phyloP scores from a whole-genome alignment of 306 rosid genomes.

The Prosopis cineraria region DNA sequence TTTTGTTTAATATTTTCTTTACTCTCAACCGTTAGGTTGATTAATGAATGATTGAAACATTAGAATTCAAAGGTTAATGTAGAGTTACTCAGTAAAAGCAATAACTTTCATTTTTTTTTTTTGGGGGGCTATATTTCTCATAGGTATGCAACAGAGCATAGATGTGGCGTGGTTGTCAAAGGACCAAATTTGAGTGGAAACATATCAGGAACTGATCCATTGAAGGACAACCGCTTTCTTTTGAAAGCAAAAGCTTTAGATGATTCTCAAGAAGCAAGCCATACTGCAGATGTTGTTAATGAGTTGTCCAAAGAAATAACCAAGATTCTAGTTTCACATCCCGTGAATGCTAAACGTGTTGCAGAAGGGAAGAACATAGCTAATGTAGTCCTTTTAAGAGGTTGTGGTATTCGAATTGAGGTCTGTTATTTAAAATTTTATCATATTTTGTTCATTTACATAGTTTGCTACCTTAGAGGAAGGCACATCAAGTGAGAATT shows the following conservation, averaged over 20 bases:
- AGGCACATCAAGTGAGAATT: constrained; percentile 6
- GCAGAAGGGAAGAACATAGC: constrained; percentile 92
- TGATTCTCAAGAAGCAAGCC: constrained; percentile 77
- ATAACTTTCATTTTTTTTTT: constrained; percentile 5
- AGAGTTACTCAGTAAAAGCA: constrained; percentile 3
- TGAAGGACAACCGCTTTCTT: constrained; percentile 90
- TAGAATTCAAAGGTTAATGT: constrained; percentile 25
- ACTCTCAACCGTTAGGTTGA: constrained; percentile 10
- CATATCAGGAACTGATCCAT: constrained; percentile 93
- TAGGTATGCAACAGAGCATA: constrained; percentile 98
- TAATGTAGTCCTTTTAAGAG: constrained; percentile 87
- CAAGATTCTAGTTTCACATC: constrained; percentile 78
- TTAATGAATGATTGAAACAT: background rate
- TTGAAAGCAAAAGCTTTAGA: constrained; percentile 91
- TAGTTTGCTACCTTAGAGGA: constrained; percentile 8
- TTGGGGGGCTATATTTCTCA: constrained; percentile 3
- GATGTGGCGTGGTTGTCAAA: constrained; percentile 96
- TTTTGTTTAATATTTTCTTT: constrained; percentile 18
- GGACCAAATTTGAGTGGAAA: constrained; percentile 93
- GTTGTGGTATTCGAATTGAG: constrained; percentile 97
- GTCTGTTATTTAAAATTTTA: constrained; percentile 46
- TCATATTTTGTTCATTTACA: constrained; percentile 10
- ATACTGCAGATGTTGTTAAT: constrained; percentile 80
- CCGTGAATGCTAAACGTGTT: constrained; percentile 74
- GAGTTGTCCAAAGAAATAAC: constrained; percentile 94